Percentiles rank a stretch among this genome's conserved stretches.
Evolutionary conservation across 208 protist genomes (phyloP).

Genomic region (Wallacemonas sp.): DNA sequence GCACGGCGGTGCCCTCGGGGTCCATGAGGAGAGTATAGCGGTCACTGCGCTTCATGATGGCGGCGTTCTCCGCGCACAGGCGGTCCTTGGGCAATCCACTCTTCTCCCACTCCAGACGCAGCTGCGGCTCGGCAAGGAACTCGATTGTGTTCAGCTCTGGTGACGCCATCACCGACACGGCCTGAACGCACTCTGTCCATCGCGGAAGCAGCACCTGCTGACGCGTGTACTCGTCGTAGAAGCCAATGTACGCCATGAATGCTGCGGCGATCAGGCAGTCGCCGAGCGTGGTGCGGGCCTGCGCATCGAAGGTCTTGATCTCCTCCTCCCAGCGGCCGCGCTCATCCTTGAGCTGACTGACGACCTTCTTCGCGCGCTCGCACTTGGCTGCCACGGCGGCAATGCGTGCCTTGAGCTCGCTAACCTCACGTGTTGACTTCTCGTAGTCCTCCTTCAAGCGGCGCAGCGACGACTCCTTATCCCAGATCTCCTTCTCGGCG

Average conservation of each 20-base stretch:
- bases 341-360: slow-evolving; percentile 93
- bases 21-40: slow-evolving; percentile 99
- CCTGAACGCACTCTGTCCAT: slow-evolving; percentile 81
- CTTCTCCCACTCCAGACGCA: slow-evolving; percentile 94
- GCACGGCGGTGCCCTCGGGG: slow-evolving; percentile 95
- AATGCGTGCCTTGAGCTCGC: slow-evolving; percentile 91
- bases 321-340: slow-evolving; percentile 93
- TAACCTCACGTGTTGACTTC: slow-evolving; percentile 90
- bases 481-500: slow-evolving; percentile 76
- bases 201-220: slow-evolving; percentile 79
- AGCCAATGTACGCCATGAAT: slow-evolving; percentile 98
- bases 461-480: slow-evolving; percentile 86
- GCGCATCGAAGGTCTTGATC: slow-evolving; percentile 72
- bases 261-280: slow-evolving; percentile 95
- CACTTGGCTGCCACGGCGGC: slow-evolving; percentile 85
- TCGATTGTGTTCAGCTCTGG: slow-evolving; percentile 75
- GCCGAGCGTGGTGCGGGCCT: slow-evolving; percentile 94
- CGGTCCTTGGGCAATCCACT: slow-evolving; percentile 95
- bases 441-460: slow-evolving; percentile 95
- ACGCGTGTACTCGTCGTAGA: slow-evolving; percentile 96
- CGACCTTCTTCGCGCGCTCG: slow-evolving; percentile 89
- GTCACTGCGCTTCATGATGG: slow-evolving; percentile 93
- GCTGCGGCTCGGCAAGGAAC: slow-evolving; percentile 91
- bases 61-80: slow-evolving; percentile 98
- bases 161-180: slow-evolving; percentile 42